Percentiles rank a stretch among this genome's conserved stretches.
phyloP scores from a whole-genome alignment of 768 basidiomycete genomes.

The Boletus patriciae region DNA sequence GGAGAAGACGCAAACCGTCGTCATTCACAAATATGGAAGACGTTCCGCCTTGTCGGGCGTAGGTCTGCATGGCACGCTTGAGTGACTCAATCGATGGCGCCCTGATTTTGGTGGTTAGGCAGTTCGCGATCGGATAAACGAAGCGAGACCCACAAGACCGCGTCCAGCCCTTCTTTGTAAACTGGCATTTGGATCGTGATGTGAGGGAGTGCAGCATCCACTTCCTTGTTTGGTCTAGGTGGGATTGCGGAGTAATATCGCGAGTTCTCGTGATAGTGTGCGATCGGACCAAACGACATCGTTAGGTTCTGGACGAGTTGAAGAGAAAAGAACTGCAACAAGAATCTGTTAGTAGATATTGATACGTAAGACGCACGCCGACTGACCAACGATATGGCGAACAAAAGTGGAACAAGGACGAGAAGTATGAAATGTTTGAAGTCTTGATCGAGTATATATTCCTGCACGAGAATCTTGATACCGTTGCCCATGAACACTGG shows the following conservation, averaged over 20 bases:
- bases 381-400: slow-evolving; percentile 46
- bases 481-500: slow-evolving; percentile 67
- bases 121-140: background rate
- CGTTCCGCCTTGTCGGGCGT: slow-evolving; percentile 64
- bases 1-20: slow-evolving; percentile 57
- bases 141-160: slow-evolving; percentile 44
- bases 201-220: slow-evolving; percentile 48
- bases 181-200: slow-evolving; percentile 59
- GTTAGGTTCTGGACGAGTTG: slow-evolving; percentile 41
- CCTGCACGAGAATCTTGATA: slow-evolving; percentile 56
- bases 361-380: slow-evolving; percentile 1
- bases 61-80: slow-evolving; percentile 62
- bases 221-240: slow-evolving; percentile 42
- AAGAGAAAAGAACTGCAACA: slow-evolving; percentile 40
- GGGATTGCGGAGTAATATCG: slow-evolving; percentile 52
- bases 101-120: slow-evolving; percentile 17
- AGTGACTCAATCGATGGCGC: slow-evolving; percentile 53
- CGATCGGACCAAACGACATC: slow-evolving; percentile 51
- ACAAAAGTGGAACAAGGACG: slow-evolving; percentile 41
- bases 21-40: slow-evolving; percentile 61
- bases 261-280: slow-evolving; percentile 51
- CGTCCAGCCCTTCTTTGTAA: slow-evolving; percentile 55
- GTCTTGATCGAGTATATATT: slow-evolving; percentile 50
- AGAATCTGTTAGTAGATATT: slow-evolving; percentile 5
- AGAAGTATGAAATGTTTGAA: slow-evolving; percentile 43